A percentile compares a stretch with the other conserved stretches of the same genome.
Evolutionary conservation across 768 basidiomycete species (phyloP).

Genomic region (Psilocybe sp.): DNA sequence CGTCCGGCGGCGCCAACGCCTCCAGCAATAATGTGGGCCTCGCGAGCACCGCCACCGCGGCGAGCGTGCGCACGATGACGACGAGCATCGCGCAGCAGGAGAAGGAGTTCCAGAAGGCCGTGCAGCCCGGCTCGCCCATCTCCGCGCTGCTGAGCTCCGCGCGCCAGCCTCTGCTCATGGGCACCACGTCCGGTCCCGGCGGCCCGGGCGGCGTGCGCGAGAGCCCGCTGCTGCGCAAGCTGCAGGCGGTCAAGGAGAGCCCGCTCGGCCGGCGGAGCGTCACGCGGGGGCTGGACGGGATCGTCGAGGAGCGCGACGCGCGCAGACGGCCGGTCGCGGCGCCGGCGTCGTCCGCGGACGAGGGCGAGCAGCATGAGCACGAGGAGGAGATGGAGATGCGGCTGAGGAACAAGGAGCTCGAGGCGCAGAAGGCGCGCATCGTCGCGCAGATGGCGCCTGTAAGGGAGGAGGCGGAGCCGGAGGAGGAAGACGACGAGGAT

Average conservation of each 20-base stretch:
- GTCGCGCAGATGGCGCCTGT: slow-evolving; percentile 90
- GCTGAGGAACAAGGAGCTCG: slow-evolving; percentile 69
- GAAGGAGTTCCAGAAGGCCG: slow-evolving; percentile 94
- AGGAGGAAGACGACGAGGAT: slow-evolving; percentile 32
- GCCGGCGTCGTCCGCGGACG: slow-evolving; percentile 16
- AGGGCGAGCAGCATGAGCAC: slow-evolving; percentile 30
- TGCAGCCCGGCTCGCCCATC: slow-evolving; percentile 93
- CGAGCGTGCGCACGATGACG: slow-evolving; percentile 40
- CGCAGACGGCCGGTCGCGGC: slow-evolving; percentile 19
- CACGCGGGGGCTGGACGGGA: slow-evolving; percentile 40
- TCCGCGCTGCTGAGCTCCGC: slow-evolving; percentile 88
- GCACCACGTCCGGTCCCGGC: slow-evolving; percentile 23
- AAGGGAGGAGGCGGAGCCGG: slow-evolving; percentile 40
- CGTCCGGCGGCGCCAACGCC: neutral
- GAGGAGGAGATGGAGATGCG: slow-evolving; percentile 35
- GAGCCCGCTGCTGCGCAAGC: slow-evolving; percentile 41
- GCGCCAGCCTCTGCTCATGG: slow-evolving; percentile 80
- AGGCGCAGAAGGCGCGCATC: slow-evolving; percentile 88
- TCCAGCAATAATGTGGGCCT: no score
- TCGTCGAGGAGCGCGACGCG: slow-evolving; percentile 28
- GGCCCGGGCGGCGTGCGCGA: slow-evolving; percentile 20
- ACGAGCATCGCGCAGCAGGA: slow-evolving; percentile 81
- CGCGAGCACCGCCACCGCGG: neutral
- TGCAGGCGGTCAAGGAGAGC: slow-evolving; percentile 56
- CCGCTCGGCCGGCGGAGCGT: slow-evolving; percentile 47